Evolutionary conservation across 2,329 filamentous ascomycete species (phyloP).

Genomic region (Tolypocladium tropicale): DNA sequence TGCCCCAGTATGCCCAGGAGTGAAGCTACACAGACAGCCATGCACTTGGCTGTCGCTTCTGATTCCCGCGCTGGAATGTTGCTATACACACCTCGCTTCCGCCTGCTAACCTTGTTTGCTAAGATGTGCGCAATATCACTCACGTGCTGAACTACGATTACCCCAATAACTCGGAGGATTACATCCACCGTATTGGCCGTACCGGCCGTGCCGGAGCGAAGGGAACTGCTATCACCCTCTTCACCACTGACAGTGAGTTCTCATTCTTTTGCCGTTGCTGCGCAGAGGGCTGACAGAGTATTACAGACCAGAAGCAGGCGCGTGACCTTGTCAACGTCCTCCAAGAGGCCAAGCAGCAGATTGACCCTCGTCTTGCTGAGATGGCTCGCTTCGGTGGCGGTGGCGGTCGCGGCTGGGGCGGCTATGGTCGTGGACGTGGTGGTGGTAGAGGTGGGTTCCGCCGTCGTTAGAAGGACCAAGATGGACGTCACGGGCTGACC

Average conservation of each 20-base stretch:
- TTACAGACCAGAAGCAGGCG: conserved; percentile 77
- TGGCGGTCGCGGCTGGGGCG: conserved; percentile 61
- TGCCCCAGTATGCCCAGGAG: conserved; percentile 48
- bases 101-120: conserved; percentile 64
- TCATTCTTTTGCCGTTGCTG: not conserved
- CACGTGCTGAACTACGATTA: conserved; percentile 99
- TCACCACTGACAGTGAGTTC: conserved; percentile 97
- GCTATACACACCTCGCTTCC: conserved; percentile 42
- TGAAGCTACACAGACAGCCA: conserved; percentile 39
- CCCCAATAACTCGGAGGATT: conserved; percentile 98
- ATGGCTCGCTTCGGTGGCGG: conserved; percentile 89
- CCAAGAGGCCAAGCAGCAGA: conserved; percentile 93
- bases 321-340: conserved; percentile 92
- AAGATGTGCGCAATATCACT: conserved; percentile 99
- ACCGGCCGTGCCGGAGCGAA: conserved; percentile 90
- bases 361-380: conserved; percentile 90
- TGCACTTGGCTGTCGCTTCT: conserved; percentile 35
- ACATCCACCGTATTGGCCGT: conserved; percentile 93
- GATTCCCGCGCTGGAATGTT: conserved; percentile 50
- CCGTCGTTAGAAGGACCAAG: conserved; percentile 14
- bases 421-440: conserved; percentile 55
- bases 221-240: conserved; percentile 95
- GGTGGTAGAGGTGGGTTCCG: conserved; percentile 39
- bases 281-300: not conserved
- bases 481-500: conserved; percentile 6